Evolutionary conservation across 495 filamentous ascomycete genomes (phyloP).

Genomic region (Lophiotrema nucula): DNA sequence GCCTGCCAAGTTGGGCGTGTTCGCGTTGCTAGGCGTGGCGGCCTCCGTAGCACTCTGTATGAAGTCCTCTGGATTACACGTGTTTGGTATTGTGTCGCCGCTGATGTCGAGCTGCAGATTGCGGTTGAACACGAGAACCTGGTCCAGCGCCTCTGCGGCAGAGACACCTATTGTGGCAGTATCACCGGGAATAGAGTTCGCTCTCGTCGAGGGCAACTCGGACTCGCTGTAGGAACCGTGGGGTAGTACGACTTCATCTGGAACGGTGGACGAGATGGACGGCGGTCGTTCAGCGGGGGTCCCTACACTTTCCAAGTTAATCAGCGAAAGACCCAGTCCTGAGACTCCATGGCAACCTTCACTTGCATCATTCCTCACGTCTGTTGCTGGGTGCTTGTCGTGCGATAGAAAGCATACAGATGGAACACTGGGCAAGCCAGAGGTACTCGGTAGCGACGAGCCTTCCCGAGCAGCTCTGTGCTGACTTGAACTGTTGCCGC

Average conservation of each 20-base stretch:
- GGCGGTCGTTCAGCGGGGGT: slow-evolving; percentile 14
- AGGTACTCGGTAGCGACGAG: slow-evolving; percentile 17
- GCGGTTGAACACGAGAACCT: slow-evolving; percentile 4
- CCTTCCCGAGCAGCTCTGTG: neutral
- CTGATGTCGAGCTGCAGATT: slow-evolving; percentile 9
- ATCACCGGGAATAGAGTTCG: slow-evolving; percentile 19
- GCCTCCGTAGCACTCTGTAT: slow-evolving; percentile 45
- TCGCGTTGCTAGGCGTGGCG: slow-evolving; percentile 41
- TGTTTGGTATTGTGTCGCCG: slow-evolving; percentile 28
- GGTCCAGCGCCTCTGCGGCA: slow-evolving; percentile 5
- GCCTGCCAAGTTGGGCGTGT: slow-evolving; percentile 42
- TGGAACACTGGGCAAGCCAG: slow-evolving; percentile 26
- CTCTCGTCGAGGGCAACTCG: slow-evolving; percentile 17
- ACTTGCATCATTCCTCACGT: neutral
- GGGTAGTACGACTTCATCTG: slow-evolving; percentile 9
- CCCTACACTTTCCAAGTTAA: neutral
- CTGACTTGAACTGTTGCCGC: neutral
- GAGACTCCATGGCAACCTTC: neutral
- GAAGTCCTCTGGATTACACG: slow-evolving; percentile 30
- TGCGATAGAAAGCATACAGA: slow-evolving; percentile 33
- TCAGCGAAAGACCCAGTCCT: slow-evolving; percentile 26
- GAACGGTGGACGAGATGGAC: slow-evolving; percentile 23
- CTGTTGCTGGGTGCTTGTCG: slow-evolving; percentile 1
- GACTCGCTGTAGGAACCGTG: neutral
- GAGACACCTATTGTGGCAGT: no score